These are phyloP conservation scores for Neoarthrinium moseri DNA, from an alignment of 2,329 filamentous ascomycete species.

Conservation along the genomic window DNA sequence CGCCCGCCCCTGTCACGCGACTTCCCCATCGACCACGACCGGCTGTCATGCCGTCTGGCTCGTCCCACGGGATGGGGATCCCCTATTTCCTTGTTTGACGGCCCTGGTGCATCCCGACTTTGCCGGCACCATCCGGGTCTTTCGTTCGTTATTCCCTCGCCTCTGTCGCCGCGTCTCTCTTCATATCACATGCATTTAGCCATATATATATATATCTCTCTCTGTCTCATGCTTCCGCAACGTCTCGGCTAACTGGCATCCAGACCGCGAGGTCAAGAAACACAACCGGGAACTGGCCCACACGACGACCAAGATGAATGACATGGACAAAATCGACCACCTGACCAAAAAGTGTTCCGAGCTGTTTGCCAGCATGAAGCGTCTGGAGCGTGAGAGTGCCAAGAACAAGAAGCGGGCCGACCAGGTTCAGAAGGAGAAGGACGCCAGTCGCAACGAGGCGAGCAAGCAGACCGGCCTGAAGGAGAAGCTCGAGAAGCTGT, in stretches of 20 bases:
- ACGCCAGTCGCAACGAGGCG: constrained; percentile 81
- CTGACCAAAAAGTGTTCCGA: constrained; percentile 91
- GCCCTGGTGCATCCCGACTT: too few species aligned
- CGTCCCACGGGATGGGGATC: too few species aligned
- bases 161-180: too few species aligned
- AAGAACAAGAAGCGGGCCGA: constrained; percentile 97
- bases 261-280: constrained; percentile 54
- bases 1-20: constrained; percentile 8
- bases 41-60: too few species aligned
- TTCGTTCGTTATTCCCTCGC: too few species aligned
- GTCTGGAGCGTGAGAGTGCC: constrained; percentile 86
- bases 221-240: too few species aligned
- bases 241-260: too few species aligned
- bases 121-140: too few species aligned
- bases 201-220: too few species aligned
- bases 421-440: constrained; percentile 93
- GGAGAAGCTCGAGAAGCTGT: constrained; percentile 95
- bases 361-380: constrained; percentile 90
- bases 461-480: constrained; percentile 89
- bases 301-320: constrained; percentile 87
- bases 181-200: too few species aligned
- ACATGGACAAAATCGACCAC: constrained; percentile 86
- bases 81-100: too few species aligned
- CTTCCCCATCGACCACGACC: not conserved
- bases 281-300: constrained; percentile 88